Conservation (phyloP, 2,329 filamentous ascomycete species). For the Botryotinia narcissicola region DNA sequence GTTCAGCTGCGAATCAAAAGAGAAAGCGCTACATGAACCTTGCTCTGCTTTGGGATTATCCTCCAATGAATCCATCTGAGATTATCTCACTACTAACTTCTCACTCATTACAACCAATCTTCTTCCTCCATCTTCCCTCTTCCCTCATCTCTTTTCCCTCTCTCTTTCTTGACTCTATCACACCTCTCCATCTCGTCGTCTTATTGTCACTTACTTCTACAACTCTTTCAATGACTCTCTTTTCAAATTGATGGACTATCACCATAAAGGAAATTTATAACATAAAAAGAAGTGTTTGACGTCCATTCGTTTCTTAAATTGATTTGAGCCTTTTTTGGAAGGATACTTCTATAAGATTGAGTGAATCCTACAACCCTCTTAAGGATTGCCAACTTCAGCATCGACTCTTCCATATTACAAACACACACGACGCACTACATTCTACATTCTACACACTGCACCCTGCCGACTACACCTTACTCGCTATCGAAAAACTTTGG, state of each 20-base stretch:
- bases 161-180: neutral
- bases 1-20: neutral
- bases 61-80: neutral
- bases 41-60: neutral
- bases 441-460: neutral
- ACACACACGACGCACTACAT: neutral
- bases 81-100: neutral
- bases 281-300: constrained; percentile 20
- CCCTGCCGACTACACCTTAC: neutral
- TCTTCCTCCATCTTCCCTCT: neutral
- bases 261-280: neutral
- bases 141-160: neutral
- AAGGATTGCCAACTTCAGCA: neutral
- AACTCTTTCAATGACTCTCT: neutral
- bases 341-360: constrained; percentile 8
- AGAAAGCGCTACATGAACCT: constrained; percentile 5
- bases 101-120: neutral
- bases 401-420: neutral
- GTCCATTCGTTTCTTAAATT: constrained; percentile 26
- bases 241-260: constrained; percentile 2
- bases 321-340: neutral
- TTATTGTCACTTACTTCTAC: constrained; percentile 10
- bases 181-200: neutral
- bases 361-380: neutral
- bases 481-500: neutral